Evolutionary conservation across 2,329 filamentous ascomycete species (phyloP), one percentile per base, ranked within the genome.

Genomic region (Ceratocystiopsis brevicomis): DNA sequence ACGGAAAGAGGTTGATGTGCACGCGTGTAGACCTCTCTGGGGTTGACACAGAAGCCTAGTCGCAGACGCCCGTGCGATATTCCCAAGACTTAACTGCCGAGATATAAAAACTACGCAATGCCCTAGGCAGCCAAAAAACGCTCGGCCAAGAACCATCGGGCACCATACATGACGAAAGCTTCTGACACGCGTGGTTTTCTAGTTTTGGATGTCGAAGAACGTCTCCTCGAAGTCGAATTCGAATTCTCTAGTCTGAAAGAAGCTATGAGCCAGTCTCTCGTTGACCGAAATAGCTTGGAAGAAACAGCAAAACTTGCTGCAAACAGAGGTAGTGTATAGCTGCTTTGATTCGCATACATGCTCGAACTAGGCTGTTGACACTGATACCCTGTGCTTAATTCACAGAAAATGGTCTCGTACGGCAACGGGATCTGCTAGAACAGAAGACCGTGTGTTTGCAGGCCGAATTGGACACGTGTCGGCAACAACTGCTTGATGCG

Each of bases 201-300:
- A 83, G 81, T 72, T 54, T 88, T 80, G 71, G 85, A 95, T 57
- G 76, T 86, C 51, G 78, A 86, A 52, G 73, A 73, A 48, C 76
- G 79, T 50, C 71, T 95, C 51, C 76, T 78, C 49, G 71, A 76
- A 47, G 78, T 95, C 61, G 83, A 93, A 53, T 66, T 68, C 16
- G 69, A 88, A 53, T 85, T 85, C 55, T 69, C 71, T 40, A 66
- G 71, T 46, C 67, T 96, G 48, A 79, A 80, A 54, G 69, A 78
- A 45, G 78, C 81, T 49, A 75, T 95, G 55, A 75, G 76, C 46
- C 69, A 70, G 32, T 77, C 81, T 18, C 69, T 79, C 12, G 71
- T 69, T 37, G 77, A 84, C 44, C 77, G 74, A 52, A 78, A 72
- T 45, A 71, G 68, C 6, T 66, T 85, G 47, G 84, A 88, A 52